phyloP scores from a whole-genome alignment of 139 green algal genomes.

The Dunaliella primolecta region DNA sequence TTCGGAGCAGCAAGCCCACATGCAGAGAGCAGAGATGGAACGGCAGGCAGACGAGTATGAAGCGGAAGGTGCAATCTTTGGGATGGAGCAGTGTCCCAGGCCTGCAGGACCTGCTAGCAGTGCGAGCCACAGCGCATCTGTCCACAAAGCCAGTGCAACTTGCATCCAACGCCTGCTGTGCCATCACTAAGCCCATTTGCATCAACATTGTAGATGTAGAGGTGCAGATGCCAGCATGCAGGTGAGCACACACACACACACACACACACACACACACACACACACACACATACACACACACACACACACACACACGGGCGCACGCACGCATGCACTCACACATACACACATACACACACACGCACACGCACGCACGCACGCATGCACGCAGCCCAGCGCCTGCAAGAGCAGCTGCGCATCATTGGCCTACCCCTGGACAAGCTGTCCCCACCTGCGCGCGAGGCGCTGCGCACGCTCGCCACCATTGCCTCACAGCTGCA shows the following conservation, averaged over 20 bases:
- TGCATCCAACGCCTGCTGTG: too few species aligned
- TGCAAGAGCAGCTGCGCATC: background rate
- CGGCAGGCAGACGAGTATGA: background rate
- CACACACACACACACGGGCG: background rate
- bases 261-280: too few species aligned
- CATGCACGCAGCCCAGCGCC: background rate
- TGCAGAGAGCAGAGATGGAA: background rate
- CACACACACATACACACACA: too few species aligned
- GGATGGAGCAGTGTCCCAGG: too few species aligned
- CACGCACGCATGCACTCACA: background rate
- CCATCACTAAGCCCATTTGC: too few species aligned
- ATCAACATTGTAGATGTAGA: too few species aligned
- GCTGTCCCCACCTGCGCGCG: background rate
- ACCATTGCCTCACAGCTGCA: background rate
- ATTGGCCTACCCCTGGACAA: background rate
- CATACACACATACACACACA: background rate
- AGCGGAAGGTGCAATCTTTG: too few species aligned
- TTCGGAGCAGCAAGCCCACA: background rate
- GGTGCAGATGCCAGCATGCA: too few species aligned
- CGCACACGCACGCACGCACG: background rate
- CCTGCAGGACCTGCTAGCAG: too few species aligned
- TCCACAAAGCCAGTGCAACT: too few species aligned
- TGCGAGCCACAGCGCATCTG: too few species aligned
- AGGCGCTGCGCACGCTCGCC: background rate
- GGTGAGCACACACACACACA: too few species aligned